Percentiles rank a stretch among this genome's conserved stretches.
phyloP scores from a whole-genome alignment of 225 moss, liverwort and hornwort genomes.

The Thuidium tamariscinum region DNA sequence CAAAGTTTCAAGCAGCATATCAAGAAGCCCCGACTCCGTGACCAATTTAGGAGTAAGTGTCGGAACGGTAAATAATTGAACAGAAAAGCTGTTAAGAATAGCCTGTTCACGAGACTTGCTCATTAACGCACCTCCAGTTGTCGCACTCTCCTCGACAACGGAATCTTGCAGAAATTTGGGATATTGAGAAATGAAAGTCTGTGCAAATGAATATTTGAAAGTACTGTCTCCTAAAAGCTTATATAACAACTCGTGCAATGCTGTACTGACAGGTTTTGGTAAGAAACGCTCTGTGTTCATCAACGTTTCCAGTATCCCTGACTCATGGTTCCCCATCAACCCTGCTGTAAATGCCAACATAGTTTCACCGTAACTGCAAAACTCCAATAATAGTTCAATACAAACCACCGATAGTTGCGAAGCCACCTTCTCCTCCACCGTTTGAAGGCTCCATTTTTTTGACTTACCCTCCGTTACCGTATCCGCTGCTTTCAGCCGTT shows the following conservation, averaged over 20 bases:
- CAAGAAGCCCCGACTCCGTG: constrained; percentile 69
- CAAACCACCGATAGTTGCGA: constrained; percentile 67
- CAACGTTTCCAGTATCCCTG: constrained; percentile 64
- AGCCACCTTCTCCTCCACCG: constrained; percentile 69
- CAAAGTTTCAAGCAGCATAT: constrained; percentile 76
- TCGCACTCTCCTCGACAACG: constrained; percentile 57
- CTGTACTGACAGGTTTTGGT: constrained; percentile 35
- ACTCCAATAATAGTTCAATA: constrained; percentile 64
- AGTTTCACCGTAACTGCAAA: constrained; percentile 76
- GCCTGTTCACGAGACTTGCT: constrained; percentile 55
- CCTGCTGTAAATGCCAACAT: constrained; percentile 82
- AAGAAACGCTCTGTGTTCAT: constrained; percentile 72
- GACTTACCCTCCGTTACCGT: constrained; percentile 55
- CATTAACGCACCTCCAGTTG: constrained; percentile 12
- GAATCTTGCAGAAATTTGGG: constrained; percentile 75
- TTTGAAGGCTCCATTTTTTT: constrained; percentile 43
- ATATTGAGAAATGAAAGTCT: constrained; percentile 72
- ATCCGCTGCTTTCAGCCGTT: constrained; percentile 55
- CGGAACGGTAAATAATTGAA: constrained; percentile 93
- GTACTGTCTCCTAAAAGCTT: constrained; percentile 79
- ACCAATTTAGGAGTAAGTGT: constrained; percentile 86
- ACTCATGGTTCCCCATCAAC: constrained; percentile 43
- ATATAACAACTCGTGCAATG: constrained; percentile 76
- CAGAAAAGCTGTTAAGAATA: constrained; percentile 79
- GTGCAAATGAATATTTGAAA: constrained; percentile 83